These are phyloP conservation scores for Tetradesmus obliquus DNA, from an alignment of 139 green algal species.

Conservation along the genomic window DNA sequence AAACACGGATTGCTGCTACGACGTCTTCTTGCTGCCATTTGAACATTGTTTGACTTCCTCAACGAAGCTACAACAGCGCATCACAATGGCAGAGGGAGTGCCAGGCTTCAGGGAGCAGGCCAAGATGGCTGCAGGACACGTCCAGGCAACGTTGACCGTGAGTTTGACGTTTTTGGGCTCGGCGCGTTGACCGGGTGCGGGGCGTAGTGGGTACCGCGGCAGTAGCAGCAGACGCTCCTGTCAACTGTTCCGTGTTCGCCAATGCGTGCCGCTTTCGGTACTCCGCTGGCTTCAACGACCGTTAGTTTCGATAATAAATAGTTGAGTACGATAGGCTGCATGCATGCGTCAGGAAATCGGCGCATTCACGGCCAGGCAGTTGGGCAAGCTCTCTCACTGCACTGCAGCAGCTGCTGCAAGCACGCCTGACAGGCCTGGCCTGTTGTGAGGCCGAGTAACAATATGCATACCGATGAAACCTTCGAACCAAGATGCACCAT, in stretches of 20 bases:
- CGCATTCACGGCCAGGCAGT: not conserved
- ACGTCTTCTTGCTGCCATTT: not conserved
- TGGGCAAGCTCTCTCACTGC: no score
- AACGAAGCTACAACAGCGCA: not conserved
- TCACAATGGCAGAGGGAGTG: not conserved
- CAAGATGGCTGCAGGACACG: not conserved
- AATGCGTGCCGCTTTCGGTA: not conserved
- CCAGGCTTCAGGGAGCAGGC: conserved; percentile 30
- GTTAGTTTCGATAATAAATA: not conserved
- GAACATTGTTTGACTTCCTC: not conserved
- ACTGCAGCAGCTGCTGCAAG: no score
- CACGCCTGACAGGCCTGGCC: no score
- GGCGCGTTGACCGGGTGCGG: no score
- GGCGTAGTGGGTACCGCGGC: no score
- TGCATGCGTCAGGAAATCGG: not conserved
- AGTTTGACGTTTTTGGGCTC: not conserved
- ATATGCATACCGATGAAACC: no score
- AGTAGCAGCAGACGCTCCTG: not conserved
- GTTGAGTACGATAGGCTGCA: not conserved
- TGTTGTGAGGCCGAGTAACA: no score
- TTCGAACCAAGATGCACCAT: no score
- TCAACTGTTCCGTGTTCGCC: not conserved
- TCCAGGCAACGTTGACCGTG: conserved; percentile 12
- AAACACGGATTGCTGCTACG: not conserved
- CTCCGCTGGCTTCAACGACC: not conserved